Base-by-base conservation (phyloP, 768 basidiomycete species). In the Cytidiella melzeri region DNA sequence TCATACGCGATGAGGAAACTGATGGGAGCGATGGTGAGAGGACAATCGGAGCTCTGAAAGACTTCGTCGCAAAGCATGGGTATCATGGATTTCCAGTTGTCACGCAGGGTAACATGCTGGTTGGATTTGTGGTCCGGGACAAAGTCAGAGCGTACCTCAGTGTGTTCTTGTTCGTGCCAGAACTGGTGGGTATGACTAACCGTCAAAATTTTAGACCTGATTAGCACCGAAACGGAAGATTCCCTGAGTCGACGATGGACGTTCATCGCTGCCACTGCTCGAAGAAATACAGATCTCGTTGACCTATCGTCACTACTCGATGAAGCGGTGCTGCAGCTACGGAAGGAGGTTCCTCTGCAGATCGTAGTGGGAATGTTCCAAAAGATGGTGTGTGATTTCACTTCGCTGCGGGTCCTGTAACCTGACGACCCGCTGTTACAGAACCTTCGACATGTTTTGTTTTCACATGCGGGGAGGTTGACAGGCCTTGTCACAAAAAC, bases 291-390 rank as follows among this genome's bases (percentile, higher is more conserved):
- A 24, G 53, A 51, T 25, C 24, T 55, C 4, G 28, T 59, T 13
- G 61, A 73, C 51, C 58, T 74, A 19, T 67, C 70, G 1, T 34
- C 58, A 0, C 52, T 69, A 18, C 55, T 73, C 19, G 73, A 75
- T 40, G 64, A 76, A 39, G 73, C 80, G 0, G 66, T 82, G 1
- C 68, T 86, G 43, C 79, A 84, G 51, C 69, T 87, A 47, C 72
- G 82, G 28, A 79, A 83, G 60, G 82, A 84, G 53, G 79, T 83
- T 11, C 83, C 85, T 2, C 74, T 81, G 59, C 84, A 87, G 55
- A 68, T 84, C 9, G 81, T 86, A 12, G 83, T 86, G 23, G 77
- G 71, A 57, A 83, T 83, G 76, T 86, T 86, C 69, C 84, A 84
- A 63, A 84, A 81, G 67, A 64, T 87, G 62, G 85, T 82, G 37